Evolutionary conservation across 176 grass and related monocot genomes (phyloP), one percentile per base, ranked within the genome.

Genomic region (Themeda triandra): DNA sequence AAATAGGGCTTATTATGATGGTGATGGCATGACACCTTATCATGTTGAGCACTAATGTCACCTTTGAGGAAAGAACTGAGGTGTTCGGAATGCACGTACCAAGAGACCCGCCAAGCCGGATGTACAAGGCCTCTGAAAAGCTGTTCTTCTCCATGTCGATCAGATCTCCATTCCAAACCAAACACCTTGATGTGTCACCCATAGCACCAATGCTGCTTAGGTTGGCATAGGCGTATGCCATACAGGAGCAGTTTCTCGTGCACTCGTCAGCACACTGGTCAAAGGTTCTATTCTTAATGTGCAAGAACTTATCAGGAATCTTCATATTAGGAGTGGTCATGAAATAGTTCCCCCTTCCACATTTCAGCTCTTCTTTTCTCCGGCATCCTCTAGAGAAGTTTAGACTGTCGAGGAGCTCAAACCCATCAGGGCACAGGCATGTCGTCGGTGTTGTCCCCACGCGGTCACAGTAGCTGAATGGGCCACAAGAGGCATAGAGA

Each of bases 81-180:
- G 32, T 53, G 49, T 53, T 53, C 14, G 1, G 65, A 33, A 21
- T 18, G 9, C 19, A 1, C 13, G 24, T 72, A 90, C 92, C 92
- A 80, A 75, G 9, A 71, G 83, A 36, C 1, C 29, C 31, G 0
- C 86, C 76, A 35, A 94, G 64, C 30, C 82, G 78, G 23, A 94
- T 6, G 63, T 89, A 89, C 6, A 94, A 31, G 42, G 82, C 79
- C 76, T 91, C 86, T 41, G 33, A 19, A 35, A 8, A 32, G 3
- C 28, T 31, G 66, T 3, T 2, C 48, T 69, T 82, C 66, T 39
- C 64, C 30, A 30, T 66, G 36, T 94, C 89, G 3, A 56, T 32
- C 30, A 94, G 81, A 27, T 94, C 89, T 41, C 51, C 75, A 1
- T 21, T 83, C 92, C 92, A 91, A 60, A 91, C 48, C 7, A 94